These are phyloP conservation scores for Lepidopterella palustris DNA, from an alignment of 495 filamentous ascomycete genomes.

Conservation along the genomic window DNA sequence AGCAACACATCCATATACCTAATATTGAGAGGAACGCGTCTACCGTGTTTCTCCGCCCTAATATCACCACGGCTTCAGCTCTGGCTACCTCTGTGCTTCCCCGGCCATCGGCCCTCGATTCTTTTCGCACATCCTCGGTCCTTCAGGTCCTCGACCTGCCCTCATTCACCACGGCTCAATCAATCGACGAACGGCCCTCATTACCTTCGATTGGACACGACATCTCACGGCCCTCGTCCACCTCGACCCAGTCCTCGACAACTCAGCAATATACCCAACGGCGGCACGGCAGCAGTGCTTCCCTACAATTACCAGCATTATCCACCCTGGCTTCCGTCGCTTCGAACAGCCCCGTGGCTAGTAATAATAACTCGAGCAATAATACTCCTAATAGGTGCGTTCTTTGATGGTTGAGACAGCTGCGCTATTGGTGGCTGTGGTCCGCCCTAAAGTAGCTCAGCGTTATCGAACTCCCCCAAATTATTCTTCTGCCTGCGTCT, in stretches of 20 bases:
- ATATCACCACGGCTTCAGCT: conserved; percentile 26
- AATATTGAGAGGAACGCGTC: conserved; percentile 22
- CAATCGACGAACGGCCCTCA: conserved; percentile 21
- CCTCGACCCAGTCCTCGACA: conserved; percentile 37
- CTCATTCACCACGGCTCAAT: conserved; percentile 26
- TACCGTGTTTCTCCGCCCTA: conserved; percentile 24
- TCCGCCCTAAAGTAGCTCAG: conserved; percentile 4
- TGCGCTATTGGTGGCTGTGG: conserved; percentile 7
- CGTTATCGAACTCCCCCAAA: conserved; percentile 12
- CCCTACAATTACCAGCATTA: conserved; percentile 51
- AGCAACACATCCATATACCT: neutral
- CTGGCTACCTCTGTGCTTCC: conserved; percentile 28
- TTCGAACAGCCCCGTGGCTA: conserved; percentile 55
- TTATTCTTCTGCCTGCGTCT: conserved; percentile 37
- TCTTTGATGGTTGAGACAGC: neutral
- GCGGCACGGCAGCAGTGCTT: conserved; percentile 37
- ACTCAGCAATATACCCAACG: conserved; percentile 23
- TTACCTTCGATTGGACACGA: conserved; percentile 32
- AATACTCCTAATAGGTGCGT: conserved; percentile 1
- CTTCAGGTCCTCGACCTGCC: conserved; percentile 29
- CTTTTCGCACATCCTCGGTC: conserved; percentile 23
- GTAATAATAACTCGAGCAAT: conserved; percentile 23
- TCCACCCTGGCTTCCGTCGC: conserved; percentile 59
- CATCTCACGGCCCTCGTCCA: conserved; percentile 37
- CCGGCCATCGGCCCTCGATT: conserved; percentile 27